These are phyloP conservation scores for Didymella sp. DNA, from an alignment of 2,329 filamentous ascomycete genomes.

Conservation along the genomic window DNA sequence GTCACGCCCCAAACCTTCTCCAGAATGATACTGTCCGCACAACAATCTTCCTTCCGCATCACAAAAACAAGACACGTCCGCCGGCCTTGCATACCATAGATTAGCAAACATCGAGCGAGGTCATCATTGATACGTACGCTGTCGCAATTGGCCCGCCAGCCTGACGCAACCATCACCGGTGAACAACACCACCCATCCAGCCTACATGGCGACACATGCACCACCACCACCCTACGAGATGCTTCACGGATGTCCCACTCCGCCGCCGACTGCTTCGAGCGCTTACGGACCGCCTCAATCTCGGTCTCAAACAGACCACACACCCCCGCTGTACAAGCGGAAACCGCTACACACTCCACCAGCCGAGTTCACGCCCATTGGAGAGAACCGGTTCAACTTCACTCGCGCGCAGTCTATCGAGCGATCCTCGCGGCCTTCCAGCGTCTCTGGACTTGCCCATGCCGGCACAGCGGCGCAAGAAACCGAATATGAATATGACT, in stretches of 20 bases:
- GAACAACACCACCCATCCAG: slow-evolving; percentile 32
- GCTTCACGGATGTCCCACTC: slow-evolving; percentile 43
- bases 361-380: slow-evolving; percentile 49
- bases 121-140: slow-evolving; percentile 40
- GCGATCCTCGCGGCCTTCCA: slow-evolving; percentile 49
- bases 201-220: slow-evolving; percentile 44
- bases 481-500: slow-evolving; percentile 38
- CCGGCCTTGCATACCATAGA: slow-evolving; percentile 45
- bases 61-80: slow-evolving; percentile 41
- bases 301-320: slow-evolving; percentile 40
- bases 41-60: slow-evolving; percentile 46
- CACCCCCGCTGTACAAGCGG: slow-evolving; percentile 46
- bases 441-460: slow-evolving; percentile 43
- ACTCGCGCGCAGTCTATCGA: slow-evolving; percentile 45
- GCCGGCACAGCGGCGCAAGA: slow-evolving; percentile 40
- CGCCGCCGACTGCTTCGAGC: slow-evolving; percentile 49
- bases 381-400: slow-evolving; percentile 47
- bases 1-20: slow-evolving; percentile 41
- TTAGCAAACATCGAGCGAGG: slow-evolving; percentile 24
- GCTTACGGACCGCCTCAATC: slow-evolving; percentile 37
- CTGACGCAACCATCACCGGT: slow-evolving; percentile 40
- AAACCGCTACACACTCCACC: slow-evolving; percentile 47
- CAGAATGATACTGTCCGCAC: slow-evolving; percentile 53
- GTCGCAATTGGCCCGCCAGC: slow-evolving; percentile 40
- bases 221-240: slow-evolving; percentile 38